Conservation (phyloP, 73 alveolate species). For the Paramecium pentaurelia region DNA sequence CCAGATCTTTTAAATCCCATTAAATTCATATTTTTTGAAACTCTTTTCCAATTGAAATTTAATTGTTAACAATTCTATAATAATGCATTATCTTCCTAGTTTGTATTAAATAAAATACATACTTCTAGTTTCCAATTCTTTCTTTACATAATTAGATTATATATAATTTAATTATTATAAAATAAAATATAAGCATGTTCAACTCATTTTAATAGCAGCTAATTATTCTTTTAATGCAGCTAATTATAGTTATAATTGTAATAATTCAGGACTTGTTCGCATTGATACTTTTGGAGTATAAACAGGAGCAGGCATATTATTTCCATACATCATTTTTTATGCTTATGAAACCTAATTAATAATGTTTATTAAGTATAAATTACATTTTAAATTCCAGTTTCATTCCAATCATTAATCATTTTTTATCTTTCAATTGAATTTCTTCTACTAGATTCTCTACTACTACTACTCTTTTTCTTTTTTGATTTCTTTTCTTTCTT, state of each 20-base stretch:
- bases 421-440: slow-evolving; percentile 38
- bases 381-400: slow-evolving; percentile 43
- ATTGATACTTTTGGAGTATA: slow-evolving; percentile 34
- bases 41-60: neutral
- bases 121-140: slow-evolving; percentile 20
- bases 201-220: neutral
- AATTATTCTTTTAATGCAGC: slow-evolving; percentile 20
- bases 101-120: neutral
- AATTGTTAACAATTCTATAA: neutral
- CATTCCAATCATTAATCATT: slow-evolving; percentile 53
- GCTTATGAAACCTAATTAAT: slow-evolving; percentile 10
- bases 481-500: slow-evolving; percentile 12
- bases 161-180: neutral
- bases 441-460: slow-evolving; percentile 22
- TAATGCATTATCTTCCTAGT: neutral
- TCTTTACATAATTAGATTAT: neutral
- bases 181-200: neutral
- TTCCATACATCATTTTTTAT: slow-evolving; percentile 26
- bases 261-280: slow-evolving; percentile 42
- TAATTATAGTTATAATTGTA: neutral
- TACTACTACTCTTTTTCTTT: slow-evolving; percentile 4
- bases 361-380: neutral
- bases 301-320: slow-evolving; percentile 54
- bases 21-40: neutral
- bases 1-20: neutral